Base-by-base conservation (phyloP, 192 early-diverging fungal genomes). In the Geranomyces variabilis region DNA sequence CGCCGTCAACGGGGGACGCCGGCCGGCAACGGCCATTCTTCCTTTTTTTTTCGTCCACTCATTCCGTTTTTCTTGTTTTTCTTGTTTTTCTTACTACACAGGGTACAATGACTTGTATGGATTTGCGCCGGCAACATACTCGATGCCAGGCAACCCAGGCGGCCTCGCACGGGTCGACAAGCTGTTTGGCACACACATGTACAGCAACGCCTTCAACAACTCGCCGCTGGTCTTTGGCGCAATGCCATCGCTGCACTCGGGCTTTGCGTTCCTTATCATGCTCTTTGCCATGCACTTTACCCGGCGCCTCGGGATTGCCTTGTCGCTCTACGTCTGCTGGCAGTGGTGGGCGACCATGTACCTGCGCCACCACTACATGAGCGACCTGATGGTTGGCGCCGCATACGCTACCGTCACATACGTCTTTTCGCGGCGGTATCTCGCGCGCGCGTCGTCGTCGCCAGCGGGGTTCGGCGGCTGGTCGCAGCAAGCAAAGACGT, bases 331-430 rank as follows among this genome's bases (percentile, higher is more conserved):
- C 76, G 82, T 87, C 13, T 77, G 86, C 60, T 90, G 90, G 89
- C 87, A 91, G 70, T 92, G 90, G 90, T 90, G 87, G 90, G 85
- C 88, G 0, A 91, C 90, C 68, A 91, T 91, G 86, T 92, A 92
- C 71, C 75, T 91, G 8, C 84, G 85, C 0, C 90, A 90, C 67
- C 90, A 92, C 67, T 92, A 92, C 71, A 84, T 92, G 67, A 82
- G 88, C 47, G 90, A 92, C 73, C 65, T 92, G 17, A 79, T 89
- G 28, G 89, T 87, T 45, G 90, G 90, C 7, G 79, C 80, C 30
- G 70, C 89, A 28, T 91, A 90, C 75, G 84, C 90, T 6, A 74
- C 83, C 9, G 79, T 88, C 17, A 78, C 84, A 7, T 91, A 73
- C 46, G 21, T 51, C 43, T 34, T 66, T 30, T 43, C 63, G 3